A percentile compares a stretch with the other conserved stretches of the same genome.
These are phyloP conservation scores for Tetrahymena borealis DNA, from an alignment of 73 alveolate genomes.

Conservation along the genomic window DNA sequence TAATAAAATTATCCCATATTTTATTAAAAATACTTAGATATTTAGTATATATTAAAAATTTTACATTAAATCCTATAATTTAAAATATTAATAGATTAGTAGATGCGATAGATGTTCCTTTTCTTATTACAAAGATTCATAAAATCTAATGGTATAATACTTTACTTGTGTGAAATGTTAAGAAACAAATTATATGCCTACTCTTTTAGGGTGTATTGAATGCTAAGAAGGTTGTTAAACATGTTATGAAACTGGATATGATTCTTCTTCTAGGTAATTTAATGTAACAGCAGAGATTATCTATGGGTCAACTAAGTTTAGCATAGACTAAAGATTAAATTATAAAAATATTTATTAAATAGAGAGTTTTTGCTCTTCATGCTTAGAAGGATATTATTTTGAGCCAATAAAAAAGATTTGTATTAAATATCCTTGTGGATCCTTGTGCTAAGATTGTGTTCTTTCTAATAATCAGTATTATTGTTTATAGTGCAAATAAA, in stretches of 20 bases:
- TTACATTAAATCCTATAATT: not conserved
- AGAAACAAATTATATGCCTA: not conserved
- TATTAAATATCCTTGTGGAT: not conserved
- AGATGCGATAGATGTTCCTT: not conserved
- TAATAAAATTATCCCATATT: not conserved
- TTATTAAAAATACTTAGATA: no score
- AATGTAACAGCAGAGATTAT: not conserved
- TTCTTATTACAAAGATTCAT: not conserved
- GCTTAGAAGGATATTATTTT: not conserved
- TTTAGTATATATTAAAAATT: no score
- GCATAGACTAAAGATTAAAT: not conserved
- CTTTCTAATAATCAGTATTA: not conserved
- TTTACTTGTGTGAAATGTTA: not conserved
- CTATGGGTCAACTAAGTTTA: not conserved
- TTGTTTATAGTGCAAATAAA: not conserved
- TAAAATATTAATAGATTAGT: not conserved
- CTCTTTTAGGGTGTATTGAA: not conserved
- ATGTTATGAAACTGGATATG: not conserved
- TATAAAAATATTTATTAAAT: not conserved
- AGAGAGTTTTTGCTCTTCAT: not conserved
- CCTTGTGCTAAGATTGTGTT: not conserved
- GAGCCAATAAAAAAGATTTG: not conserved
- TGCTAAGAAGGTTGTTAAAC: not conserved
- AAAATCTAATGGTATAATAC: not conserved
- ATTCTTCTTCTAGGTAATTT: not conserved